A percentile compares a stretch with the other conserved stretches of the same genome.
Evolutionary conservation across 1,284 basidiomycete genomes (phyloP).

Genomic region (Ceratobasidium papillatum): DNA sequence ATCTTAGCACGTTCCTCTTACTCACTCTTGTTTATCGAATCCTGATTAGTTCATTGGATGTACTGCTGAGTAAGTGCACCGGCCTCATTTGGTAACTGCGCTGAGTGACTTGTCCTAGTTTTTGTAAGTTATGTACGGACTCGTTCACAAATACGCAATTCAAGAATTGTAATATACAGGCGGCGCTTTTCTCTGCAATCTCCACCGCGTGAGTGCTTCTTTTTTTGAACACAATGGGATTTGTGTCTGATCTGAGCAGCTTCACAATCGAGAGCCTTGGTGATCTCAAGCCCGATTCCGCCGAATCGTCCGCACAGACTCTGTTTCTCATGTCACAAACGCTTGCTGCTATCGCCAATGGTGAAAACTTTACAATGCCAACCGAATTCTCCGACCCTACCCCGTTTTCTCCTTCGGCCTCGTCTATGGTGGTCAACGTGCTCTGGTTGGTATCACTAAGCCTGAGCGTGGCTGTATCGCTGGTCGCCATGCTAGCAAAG

Average conservation of each 20-base stretch:
- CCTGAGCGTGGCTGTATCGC: too few species aligned
- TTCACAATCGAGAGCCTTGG: constrained; percentile 1
- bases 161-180: background rate
- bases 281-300: background rate
- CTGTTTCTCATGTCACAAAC: background rate
- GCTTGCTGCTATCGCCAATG: background rate
- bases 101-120: background rate
- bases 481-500: too few species aligned
- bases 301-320: background rate
- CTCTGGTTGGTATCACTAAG: constrained; percentile 2
- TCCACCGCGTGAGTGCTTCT: background rate
- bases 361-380: background rate
- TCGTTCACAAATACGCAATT: too few species aligned
- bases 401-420: background rate
- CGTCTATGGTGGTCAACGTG: background rate
- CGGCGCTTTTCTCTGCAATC: constrained; percentile 8
- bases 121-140: background rate
- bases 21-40: background rate
- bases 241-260: background rate
- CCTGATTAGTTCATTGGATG: background rate
- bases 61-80: background rate
- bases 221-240: background rate
- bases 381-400: background rate
- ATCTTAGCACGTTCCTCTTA: background rate
- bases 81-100: background rate